Conservation (phyloP, 495 filamentous ascomycete species). For the Friedmanniomyces endolithicus region DNA sequence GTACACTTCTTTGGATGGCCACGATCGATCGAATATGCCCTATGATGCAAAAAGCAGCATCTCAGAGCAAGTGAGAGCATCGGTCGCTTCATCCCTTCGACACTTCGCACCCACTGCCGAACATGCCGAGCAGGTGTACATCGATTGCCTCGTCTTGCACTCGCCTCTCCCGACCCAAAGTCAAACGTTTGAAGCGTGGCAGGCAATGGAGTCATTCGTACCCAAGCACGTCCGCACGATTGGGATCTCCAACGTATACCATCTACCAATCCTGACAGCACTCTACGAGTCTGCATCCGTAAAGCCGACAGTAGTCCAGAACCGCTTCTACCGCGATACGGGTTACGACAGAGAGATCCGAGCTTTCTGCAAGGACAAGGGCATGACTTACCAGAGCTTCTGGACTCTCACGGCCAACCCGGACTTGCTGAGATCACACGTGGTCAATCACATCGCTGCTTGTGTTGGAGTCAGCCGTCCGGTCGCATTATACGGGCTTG, state of each 20-base stretch:
- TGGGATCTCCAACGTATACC: conserved; percentile 57
- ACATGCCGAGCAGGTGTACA: conserved; percentile 39
- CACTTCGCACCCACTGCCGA: conserved; percentile 38
- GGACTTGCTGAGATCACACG: conserved; percentile 38
- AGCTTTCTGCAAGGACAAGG: conserved; percentile 46
- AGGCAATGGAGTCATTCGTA: conserved; percentile 49
- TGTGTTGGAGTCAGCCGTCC: conserved; percentile 36
- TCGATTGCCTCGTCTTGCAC: conserved; percentile 65
- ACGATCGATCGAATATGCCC: conserved; percentile 48
- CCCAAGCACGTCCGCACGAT: conserved; percentile 50
- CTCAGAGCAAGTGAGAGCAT: conserved; percentile 50
- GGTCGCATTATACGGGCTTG: conserved; percentile 54
- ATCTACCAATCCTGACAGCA: conserved; percentile 39
- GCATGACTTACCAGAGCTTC: conserved; percentile 60
- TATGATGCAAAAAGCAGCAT: conserved; percentile 43
- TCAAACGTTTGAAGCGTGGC: conserved; percentile 55
- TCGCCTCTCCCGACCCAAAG: conserved; percentile 46
- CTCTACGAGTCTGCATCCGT: conserved; percentile 37
- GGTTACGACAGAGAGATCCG: conserved; percentile 50
- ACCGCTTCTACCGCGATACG: conserved; percentile 53
- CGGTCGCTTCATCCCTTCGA: conserved; percentile 54
- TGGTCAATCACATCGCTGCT: conserved; percentile 42
- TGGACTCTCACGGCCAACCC: conserved; percentile 70
- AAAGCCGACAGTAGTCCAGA: conserved; percentile 59
- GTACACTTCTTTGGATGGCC: conserved; percentile 51